Base-by-base conservation (phyloP, 495 filamentous ascomycete genomes). In the Neurospora sp. region DNA sequence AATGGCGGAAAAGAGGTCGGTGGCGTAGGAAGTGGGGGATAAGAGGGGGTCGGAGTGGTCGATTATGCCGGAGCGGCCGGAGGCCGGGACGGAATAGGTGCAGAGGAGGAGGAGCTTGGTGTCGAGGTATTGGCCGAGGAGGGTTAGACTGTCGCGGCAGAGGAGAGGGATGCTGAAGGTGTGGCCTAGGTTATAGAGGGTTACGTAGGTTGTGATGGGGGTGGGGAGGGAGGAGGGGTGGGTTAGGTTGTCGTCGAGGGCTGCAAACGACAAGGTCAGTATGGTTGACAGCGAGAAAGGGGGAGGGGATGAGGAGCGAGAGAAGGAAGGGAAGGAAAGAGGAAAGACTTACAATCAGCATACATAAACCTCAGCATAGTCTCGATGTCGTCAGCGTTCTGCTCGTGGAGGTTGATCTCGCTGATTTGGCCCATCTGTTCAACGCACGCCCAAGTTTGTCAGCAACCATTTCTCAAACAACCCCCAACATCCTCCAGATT, bases 141-240 rank as follows among this genome's bases (percentile, higher is more conserved):
- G 43, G 7, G 69, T 71, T 0, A 76, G 45, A 9, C 70, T 66
- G 73, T 78, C 77, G 24, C 72, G 36, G 34, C n/a, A 19, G 13
- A 78, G 71, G 39, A 37, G 3, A 0, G 39, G 21, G 31, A 77
- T 19, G 2, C 37, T 3, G 71, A 78, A 77, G 4, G 5, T 8
- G 1, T 71, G 43, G 36, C 72, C 77, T 3, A 78, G 69, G 54
- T 72, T 74, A 74, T 43, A 78, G 38, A 78, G 74, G 2, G 66
- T 69, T 34, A 62, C 40, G 48, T 73, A 78, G 13, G n/a, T 40
- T 0, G 9, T 9, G 66, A 78, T 73, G 9, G 59, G 54, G 39
- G 37, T 40, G 31, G 48, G 2, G 8, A 45, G n/a, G 40, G 62
- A 43, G 72, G 9, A 21, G 48, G 31, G 72, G 31, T 39, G 39